A percentile compares a stretch with the other conserved stretches of the same genome.
Conservation (phyloP, 768 basidiomycete species). For the Astraeus odoratus region DNA sequence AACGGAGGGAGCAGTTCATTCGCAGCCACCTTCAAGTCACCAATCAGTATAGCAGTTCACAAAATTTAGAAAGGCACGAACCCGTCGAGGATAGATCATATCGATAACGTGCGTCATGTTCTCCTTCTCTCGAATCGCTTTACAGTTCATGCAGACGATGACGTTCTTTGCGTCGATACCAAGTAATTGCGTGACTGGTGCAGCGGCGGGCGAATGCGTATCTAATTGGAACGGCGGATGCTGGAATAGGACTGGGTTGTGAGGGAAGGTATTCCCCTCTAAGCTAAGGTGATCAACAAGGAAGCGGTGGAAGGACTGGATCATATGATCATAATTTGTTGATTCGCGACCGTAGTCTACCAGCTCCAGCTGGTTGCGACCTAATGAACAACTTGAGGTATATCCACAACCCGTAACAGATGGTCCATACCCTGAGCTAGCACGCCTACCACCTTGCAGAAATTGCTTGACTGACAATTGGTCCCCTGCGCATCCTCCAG, state of each 20-base stretch:
- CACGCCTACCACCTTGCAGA: slow-evolving; percentile 88
- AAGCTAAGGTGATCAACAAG: slow-evolving; percentile 76
- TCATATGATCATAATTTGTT: slow-evolving; percentile 76
- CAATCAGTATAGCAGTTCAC: slow-evolving; percentile 2
- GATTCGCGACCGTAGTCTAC: slow-evolving; percentile 82
- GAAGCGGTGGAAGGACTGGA: slow-evolving; percentile 94
- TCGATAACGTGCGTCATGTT: slow-evolving; percentile 81
- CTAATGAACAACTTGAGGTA: slow-evolving; percentile 26
- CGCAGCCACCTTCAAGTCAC: slow-evolving; percentile 22
- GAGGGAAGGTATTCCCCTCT: slow-evolving; percentile 60
- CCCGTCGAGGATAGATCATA: slow-evolving; percentile 80
- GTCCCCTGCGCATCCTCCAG: slow-evolving; percentile 89
- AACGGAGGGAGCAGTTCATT: slow-evolving; percentile 33
- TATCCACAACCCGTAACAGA: too few relatives aligned
- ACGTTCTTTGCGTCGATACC: slow-evolving; percentile 75
- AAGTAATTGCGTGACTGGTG: slow-evolving; percentile 81
- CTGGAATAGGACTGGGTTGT: slow-evolving; percentile 51
- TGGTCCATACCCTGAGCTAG: slow-evolving; percentile 69
- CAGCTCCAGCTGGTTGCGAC: slow-evolving; percentile 74
- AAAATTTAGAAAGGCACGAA: slow-evolving; percentile 23
- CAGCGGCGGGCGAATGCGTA: slow-evolving; percentile 35
- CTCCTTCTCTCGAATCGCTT: slow-evolving; percentile 63
- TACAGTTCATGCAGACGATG: slow-evolving; percentile 71
- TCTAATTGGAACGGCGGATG: slow-evolving; percentile 18
- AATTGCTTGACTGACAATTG: slow-evolving; percentile 96